Conservation (phyloP, 225 moss, liverwort and hornwort species). For the Thuidium tamariscinum region DNA sequence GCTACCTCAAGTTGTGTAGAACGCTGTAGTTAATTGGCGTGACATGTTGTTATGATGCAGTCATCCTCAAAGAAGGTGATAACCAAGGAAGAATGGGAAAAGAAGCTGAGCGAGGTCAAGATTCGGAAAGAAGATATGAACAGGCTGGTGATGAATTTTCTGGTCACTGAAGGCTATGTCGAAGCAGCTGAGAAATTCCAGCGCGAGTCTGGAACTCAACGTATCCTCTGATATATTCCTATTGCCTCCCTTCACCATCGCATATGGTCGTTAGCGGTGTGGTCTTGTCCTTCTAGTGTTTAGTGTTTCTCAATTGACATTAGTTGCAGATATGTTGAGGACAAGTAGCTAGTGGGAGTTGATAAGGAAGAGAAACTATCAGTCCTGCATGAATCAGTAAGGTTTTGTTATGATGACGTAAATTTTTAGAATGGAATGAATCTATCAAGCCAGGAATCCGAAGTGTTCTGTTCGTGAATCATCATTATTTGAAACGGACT, state of each 20-base stretch:
- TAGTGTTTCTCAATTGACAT: background rate
- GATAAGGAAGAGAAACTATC: background rate
- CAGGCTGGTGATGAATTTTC: slow-evolving; percentile 94
- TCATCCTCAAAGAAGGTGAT: slow-evolving; percentile 98
- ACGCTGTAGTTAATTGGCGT: background rate
- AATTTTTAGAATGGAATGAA: background rate
- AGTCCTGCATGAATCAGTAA: background rate
- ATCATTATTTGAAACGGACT: background rate
- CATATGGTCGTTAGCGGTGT: background rate
- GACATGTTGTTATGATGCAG: slow-evolving; percentile 30
- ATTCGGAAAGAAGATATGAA: slow-evolving; percentile 99
- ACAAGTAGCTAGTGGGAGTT: background rate
- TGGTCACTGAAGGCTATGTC: slow-evolving; percentile 94
- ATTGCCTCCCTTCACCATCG: background rate
- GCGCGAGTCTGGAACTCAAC: slow-evolving; percentile 92
- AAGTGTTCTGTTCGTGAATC: background rate
- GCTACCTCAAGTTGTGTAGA: background rate
- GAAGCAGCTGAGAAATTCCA: slow-evolving; percentile 97
- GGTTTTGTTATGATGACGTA: background rate
- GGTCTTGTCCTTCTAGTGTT: background rate
- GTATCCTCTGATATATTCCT: slow-evolving; percentile 50
- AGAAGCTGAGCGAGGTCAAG: slow-evolving; percentile 82
- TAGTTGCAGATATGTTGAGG: background rate
- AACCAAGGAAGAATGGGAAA: slow-evolving; percentile 98
- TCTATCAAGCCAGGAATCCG: background rate